Base-by-base conservation (phyloP, 495 filamentous ascomycete species). In the Letharia lupina region DNA sequence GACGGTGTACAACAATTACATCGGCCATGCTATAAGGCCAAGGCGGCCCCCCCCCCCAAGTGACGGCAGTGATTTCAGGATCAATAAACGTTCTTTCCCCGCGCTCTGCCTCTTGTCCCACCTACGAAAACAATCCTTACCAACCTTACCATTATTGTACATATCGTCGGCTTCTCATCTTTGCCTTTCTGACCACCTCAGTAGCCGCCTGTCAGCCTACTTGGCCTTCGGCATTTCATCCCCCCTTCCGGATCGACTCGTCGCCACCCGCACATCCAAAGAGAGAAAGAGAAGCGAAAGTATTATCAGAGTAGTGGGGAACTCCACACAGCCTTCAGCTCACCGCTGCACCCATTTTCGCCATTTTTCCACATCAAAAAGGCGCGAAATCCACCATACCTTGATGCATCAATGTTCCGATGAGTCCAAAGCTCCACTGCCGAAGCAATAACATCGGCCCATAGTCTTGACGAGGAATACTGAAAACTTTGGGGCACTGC, bases 21-120 rank as follows among this genome's bases (percentile, higher is more conserved):
- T 12, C 50, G 15, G 3, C 11, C 50, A 54, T 54, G 23, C 33
- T 28, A 54, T 54, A 31, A 16, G 12, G 23, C 6, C 0, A 47
- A 6, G 44, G 15, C 44, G 23, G 23, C 23, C 23, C 23, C 23
- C 23, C 23, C 23, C 23, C 23, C 23, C 23, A 28, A 28, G n/a
- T n/a, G 6, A n/a, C 16, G 20, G 45, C 28, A 6, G 50, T 54
- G 11, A 31, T 33, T 54, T 57, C 31, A 57, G 54, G 54, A 57
- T 57, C 54, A 57, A 57, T 57, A 57, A 57, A 57, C 54, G 39
- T 57, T 57, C 16, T 57, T 56, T 57, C 54, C 54, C 54, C 54
- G 54, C 54, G 54, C 54, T 57, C 28, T 57, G 33, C 33, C 13
- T 35, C 28, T 56, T 0, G 54, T 57, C 33, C 54, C 54, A 57